A percentile compares a stretch with the other conserved stretches of the same genome.
Evolutionary conservation across 371 early-diverging fungal species (phyloP).

Genomic region (Mucor lusitanicus): DNA sequence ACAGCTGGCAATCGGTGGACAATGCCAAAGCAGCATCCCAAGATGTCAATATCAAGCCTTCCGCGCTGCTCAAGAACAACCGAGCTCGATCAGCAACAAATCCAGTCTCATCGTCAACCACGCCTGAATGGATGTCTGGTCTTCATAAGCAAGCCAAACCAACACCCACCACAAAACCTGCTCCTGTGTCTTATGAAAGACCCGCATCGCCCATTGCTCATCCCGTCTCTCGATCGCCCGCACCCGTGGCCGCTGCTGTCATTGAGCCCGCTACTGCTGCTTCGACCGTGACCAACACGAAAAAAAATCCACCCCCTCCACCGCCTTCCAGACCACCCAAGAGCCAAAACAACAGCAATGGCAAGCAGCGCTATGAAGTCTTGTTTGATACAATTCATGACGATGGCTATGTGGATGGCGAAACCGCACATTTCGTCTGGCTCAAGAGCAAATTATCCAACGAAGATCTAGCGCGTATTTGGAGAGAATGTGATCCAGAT

Average conservation of each 20-base stretch:
- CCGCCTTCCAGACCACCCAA: constrained; percentile 37
- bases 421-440: constrained; percentile 38
- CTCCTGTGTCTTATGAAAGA: background rate
- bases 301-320: constrained; percentile 38
- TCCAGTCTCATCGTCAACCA: background rate
- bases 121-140: background rate
- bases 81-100: constrained; percentile 27
- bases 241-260: background rate
- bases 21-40: background rate
- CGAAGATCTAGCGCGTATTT: constrained; percentile 38
- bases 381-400: constrained; percentile 44
- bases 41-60: constrained; percentile 22
- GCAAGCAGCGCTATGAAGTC: constrained; percentile 32
- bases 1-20: constrained; percentile 5
- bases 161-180: background rate
- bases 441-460: constrained; percentile 33
- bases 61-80: constrained; percentile 10
- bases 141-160: background rate
- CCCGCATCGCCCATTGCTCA: background rate
- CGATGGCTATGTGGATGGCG: constrained; percentile 41
- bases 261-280: background rate
- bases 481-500: constrained; percentile 47
- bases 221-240: background rate
- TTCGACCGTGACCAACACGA: too few relatives aligned
- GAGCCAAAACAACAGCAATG: background rate